A percentile compares a stretch with the other conserved stretches of the same genome.
Conservation (phyloP, 1,284 basidiomycete genomes). For the Clitocybe nebularis region DNA sequence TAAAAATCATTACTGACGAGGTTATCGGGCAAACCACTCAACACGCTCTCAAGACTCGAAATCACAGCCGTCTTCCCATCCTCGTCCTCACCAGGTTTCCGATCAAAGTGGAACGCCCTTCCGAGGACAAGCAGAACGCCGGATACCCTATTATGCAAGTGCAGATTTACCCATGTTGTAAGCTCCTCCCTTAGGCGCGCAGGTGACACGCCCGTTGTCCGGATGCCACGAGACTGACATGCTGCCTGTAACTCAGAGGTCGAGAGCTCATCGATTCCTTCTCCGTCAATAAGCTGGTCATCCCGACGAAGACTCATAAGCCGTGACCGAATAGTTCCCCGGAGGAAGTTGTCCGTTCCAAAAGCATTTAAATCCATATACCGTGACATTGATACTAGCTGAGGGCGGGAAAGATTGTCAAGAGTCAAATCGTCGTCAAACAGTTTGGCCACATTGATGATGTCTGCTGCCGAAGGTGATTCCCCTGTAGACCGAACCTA, state of each 20-base stretch:
- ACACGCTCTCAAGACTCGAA: constrained; percentile 82
- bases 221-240: constrained; percentile 92
- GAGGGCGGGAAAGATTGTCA: constrained; percentile 96
- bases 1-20: constrained; percentile 52
- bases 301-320: constrained; percentile 86
- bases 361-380: constrained; percentile 99
- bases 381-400: constrained; percentile 94
- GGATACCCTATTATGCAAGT: constrained; percentile 85
- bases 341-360: constrained; percentile 97
- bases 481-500: constrained; percentile 94
- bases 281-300: constrained; percentile 88
- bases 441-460: constrained; percentile 93
- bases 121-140: constrained; percentile 92
- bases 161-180: constrained; percentile 90
- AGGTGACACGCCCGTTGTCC: constrained; percentile 82
- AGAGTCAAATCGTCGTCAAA: constrained; percentile 98
- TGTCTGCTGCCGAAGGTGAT: constrained; percentile 82
- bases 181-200: constrained; percentile 86
- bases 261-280: constrained; percentile 90
- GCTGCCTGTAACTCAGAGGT: constrained; percentile 88
- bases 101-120: constrained; percentile 93
- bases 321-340: constrained; percentile 87
- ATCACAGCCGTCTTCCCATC: constrained; percentile 78
- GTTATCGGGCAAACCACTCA: constrained; percentile 93
- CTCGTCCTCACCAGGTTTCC: constrained; percentile 64